A percentile compares a stretch with the other conserved stretches of the same genome.
These are phyloP conservation scores for Canavalia ensiformis DNA, from an alignment of 306 rosid genomes.

Conservation along the genomic window DNA sequence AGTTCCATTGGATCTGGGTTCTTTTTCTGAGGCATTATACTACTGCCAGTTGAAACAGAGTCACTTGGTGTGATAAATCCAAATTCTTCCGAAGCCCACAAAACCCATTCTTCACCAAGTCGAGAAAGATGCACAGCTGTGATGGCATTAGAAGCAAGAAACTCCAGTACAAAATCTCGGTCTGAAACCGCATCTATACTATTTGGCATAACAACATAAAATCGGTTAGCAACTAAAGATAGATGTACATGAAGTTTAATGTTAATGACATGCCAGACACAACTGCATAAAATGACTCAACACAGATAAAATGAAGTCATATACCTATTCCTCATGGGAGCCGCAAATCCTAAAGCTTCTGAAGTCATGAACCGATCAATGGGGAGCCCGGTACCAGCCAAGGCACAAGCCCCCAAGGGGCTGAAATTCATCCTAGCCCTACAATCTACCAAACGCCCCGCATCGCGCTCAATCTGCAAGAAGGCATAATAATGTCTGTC, in stretches of 20 bases:
- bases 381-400: slow-evolving; percentile 99
- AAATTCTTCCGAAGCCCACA: slow-evolving; percentile 99
- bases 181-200: slow-evolving; percentile 99
- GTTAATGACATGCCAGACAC: slow-evolving; percentile 4
- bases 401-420: slow-evolving; percentile 97
- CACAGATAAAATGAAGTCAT: slow-evolving; percentile 19
- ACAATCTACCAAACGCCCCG: slow-evolving; percentile 87
- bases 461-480: slow-evolving; percentile 93
- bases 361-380: slow-evolving; percentile 98
- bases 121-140: slow-evolving; percentile 95
- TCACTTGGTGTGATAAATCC: slow-evolving; percentile 95
- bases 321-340: slow-evolving; percentile 95
- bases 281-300: slow-evolving; percentile 8
- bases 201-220: slow-evolving; percentile 39
- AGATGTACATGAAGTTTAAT: slow-evolving; percentile 23
- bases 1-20: slow-evolving; percentile 99
- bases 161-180: slow-evolving; percentile 89
- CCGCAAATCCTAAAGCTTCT: slow-evolving; percentile 79
- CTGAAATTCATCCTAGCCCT: slow-evolving; percentile 86
- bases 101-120: slow-evolving; percentile 99
- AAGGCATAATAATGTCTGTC: slow-evolving; percentile 28
- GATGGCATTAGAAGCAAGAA: slow-evolving; percentile 89
- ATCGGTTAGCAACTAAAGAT: slow-evolving; percentile 28
- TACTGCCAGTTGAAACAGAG: slow-evolving; percentile 95
- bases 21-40: slow-evolving; percentile 99